Conservation (phyloP, 1,284 basidiomycete genomes). For the Naganishia albida region DNA sequence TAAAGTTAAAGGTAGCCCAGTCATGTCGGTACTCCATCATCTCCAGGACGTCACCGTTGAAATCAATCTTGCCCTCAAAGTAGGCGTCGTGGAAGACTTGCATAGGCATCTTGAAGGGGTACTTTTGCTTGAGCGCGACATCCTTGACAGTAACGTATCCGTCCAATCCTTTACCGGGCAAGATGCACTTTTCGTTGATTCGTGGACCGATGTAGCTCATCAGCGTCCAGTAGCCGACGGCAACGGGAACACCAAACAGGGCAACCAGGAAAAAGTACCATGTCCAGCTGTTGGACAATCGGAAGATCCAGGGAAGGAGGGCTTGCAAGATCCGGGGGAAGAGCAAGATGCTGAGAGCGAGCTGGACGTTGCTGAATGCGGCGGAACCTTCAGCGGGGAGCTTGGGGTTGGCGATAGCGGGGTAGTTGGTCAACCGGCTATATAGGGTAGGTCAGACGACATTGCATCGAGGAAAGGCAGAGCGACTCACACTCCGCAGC, state of each 20-base stretch:
- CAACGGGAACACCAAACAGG: constrained; percentile 73
- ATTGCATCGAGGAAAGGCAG: background rate
- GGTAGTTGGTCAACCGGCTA: constrained; percentile 41
- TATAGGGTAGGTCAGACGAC: background rate
- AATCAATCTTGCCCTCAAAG: constrained; percentile 94
- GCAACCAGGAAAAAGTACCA: constrained; percentile 68
- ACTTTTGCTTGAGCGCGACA: constrained; percentile 72
- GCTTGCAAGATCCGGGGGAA: constrained; percentile 81
- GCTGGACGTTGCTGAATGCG: constrained; percentile 76
- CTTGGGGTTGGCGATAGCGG: constrained; percentile 68
- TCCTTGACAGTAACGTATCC: constrained; percentile 92
- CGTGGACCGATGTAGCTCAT: constrained; percentile 80
- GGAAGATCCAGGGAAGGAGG: constrained; percentile 67
- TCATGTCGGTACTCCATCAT: constrained; percentile 92
- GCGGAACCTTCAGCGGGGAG: constrained; percentile 85
- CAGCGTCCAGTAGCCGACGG: constrained; percentile 85
- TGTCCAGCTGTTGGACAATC: constrained; percentile 65
- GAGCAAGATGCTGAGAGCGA: constrained; percentile 72
- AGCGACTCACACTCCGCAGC: constrained; percentile 19
- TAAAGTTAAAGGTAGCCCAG: constrained; percentile 82
- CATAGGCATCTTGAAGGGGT: constrained; percentile 92
- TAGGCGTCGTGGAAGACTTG: constrained; percentile 97
- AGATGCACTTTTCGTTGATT: constrained; percentile 79
- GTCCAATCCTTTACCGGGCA: constrained; percentile 84
- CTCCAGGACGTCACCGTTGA: constrained; percentile 95